These are phyloP conservation scores for Sistotremastrum suecicum DNA, from an alignment of 768 basidiomycete genomes.

Conservation along the genomic window DNA sequence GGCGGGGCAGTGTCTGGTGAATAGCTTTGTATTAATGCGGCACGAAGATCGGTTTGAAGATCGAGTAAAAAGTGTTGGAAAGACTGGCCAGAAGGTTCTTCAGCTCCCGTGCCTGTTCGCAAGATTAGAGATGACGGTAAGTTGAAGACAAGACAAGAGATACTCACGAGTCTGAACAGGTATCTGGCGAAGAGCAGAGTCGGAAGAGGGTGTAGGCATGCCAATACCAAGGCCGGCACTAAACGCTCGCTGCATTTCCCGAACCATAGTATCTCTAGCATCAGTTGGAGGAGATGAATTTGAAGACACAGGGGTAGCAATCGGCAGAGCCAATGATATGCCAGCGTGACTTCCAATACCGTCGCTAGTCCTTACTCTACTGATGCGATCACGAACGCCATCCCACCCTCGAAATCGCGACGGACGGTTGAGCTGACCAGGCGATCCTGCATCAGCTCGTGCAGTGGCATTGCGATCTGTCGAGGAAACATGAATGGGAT, in stretches of 20 bases:
- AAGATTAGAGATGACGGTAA: neutral
- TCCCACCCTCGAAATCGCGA: neutral
- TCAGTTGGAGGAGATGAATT: constrained; percentile 5
- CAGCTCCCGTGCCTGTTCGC: neutral
- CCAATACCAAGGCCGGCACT: constrained; percentile 51
- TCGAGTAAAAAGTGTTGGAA: constrained; percentile 76
- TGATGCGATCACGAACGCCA: constrained; percentile 7
- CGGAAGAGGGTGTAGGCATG: constrained; percentile 3
- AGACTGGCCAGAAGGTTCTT: neutral
- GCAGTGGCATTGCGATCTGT: neutral
- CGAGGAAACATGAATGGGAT: neutral
- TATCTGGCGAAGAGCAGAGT: neutral
- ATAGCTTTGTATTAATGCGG: constrained; percentile 35
- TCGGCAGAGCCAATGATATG: constrained; percentile 22
- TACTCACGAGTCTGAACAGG: neutral
- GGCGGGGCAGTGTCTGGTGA: constrained; percentile 1
- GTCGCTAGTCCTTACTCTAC: constrained; percentile 8
- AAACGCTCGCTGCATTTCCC: constrained; percentile 72
- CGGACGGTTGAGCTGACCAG: no score
- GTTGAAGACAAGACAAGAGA: no score
- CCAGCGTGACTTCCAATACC: constrained; percentile 20
- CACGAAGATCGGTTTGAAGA: constrained; percentile 57
- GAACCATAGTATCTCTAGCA: constrained; percentile 56
- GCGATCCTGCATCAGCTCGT: no score
- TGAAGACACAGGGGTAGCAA: constrained; percentile 12